Percentiles rank a stretch among this genome's conserved stretches.
Evolutionary conservation across 2,329 filamentous ascomycete genomes (phyloP).

Genomic region (Aspergillus sp.): DNA sequence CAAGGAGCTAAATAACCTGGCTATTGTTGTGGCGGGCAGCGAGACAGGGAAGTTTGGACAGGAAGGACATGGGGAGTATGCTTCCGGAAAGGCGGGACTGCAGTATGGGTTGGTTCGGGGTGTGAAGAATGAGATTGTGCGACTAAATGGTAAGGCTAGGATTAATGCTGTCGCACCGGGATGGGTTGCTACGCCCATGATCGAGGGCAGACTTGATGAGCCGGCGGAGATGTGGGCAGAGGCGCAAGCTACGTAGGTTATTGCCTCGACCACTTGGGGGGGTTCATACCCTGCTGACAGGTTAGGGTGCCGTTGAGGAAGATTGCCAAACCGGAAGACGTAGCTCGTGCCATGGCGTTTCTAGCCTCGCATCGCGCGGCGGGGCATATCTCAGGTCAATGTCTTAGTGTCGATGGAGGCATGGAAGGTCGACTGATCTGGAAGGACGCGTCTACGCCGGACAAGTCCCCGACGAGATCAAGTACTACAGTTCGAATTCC

Average conservation of each 20-base stretch:
- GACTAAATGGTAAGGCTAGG: constrained; percentile 42
- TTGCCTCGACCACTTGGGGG: background rate
- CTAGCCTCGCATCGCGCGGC: constrained; percentile 44
- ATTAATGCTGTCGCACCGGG: constrained; percentile 48
- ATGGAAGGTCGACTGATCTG: constrained; percentile 46
- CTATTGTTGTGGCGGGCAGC: constrained; percentile 47
- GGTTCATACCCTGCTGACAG: background rate
- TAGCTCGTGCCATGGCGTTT: constrained; percentile 44
- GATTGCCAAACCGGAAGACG: constrained; percentile 42
- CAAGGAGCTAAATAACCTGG: constrained; percentile 41
- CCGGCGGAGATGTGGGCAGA: constrained; percentile 44
- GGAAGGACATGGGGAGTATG: constrained; percentile 45
- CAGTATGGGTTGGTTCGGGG: constrained; percentile 47
- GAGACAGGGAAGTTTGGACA: constrained; percentile 46
- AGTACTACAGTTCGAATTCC: constrained; percentile 6
- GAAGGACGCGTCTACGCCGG: constrained; percentile 25
- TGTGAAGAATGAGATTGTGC: constrained; percentile 49
- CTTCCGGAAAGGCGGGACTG: constrained; percentile 43
- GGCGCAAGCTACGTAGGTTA: constrained; percentile 37
- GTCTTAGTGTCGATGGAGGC: constrained; percentile 44
- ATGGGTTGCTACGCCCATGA: constrained; percentile 42
- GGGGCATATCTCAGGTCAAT: constrained; percentile 49
- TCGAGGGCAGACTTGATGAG: constrained; percentile 44
- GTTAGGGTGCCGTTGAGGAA: constrained; percentile 37
- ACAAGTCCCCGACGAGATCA: too few species aligned